These are phyloP conservation scores for Fonsecaea monophora DNA, from an alignment of 2,329 filamentous ascomycete genomes.

Conservation along the genomic window DNA sequence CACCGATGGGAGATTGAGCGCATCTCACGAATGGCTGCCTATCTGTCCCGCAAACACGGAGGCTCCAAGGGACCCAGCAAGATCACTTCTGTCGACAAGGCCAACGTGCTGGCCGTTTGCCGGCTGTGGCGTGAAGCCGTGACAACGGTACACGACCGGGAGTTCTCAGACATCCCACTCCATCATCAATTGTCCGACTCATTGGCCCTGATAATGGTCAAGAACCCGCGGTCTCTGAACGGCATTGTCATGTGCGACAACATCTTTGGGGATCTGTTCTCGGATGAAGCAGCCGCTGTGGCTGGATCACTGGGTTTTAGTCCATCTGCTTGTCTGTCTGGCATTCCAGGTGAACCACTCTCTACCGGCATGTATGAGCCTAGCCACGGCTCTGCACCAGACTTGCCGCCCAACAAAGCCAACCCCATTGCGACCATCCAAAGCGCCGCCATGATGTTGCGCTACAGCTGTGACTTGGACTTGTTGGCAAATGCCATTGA, in stretches of 20 bases:
- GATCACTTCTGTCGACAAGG: slow-evolving; percentile 88
- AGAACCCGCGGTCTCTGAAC: slow-evolving; percentile 82
- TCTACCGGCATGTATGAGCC: slow-evolving; percentile 91
- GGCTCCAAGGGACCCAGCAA: slow-evolving; percentile 70
- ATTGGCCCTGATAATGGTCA: slow-evolving; percentile 90
- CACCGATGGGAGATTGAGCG: slow-evolving; percentile 80
- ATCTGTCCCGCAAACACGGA: slow-evolving; percentile 69
- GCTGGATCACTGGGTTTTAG: slow-evolving; percentile 83
- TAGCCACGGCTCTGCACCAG: slow-evolving; percentile 70
- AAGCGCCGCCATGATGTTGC: slow-evolving; percentile 90
- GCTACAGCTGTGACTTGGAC: slow-evolving; percentile 82
- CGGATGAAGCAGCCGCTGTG: slow-evolving; percentile 88
- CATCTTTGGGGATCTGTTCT: slow-evolving; percentile 90
- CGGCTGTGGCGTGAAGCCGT: slow-evolving; percentile 85
- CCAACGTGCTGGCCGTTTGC: slow-evolving; percentile 87
- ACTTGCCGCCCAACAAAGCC: slow-evolving; percentile 70
- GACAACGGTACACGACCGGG: slow-evolving; percentile 76
- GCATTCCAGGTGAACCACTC: slow-evolving; percentile 63
- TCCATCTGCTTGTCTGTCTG: slow-evolving; percentile 82
- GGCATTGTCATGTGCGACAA: slow-evolving; percentile 89
- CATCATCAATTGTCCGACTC: slow-evolving; percentile 89
- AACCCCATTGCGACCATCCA: slow-evolving; percentile 89
- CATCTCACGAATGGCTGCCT: slow-evolving; percentile 76
- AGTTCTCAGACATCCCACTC: slow-evolving; percentile 82
- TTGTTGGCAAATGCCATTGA: slow-evolving; percentile 78